These are phyloP conservation scores for Fusarium sp. DNA, from an alignment of 2,329 filamentous ascomycete genomes.

Conservation along the genomic window DNA sequence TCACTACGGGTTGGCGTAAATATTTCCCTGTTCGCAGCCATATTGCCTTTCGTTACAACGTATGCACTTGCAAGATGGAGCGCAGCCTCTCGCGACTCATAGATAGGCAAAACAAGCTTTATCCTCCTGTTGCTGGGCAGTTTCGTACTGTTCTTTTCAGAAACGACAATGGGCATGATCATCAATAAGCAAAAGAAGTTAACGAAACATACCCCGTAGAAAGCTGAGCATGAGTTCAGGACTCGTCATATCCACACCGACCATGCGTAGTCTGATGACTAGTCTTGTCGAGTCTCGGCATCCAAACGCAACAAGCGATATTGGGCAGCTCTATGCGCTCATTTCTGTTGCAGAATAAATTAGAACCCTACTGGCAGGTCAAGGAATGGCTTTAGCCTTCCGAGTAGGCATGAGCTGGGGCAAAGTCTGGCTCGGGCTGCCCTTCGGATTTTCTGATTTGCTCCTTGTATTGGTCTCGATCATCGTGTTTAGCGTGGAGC, in stretches of 20 bases:
- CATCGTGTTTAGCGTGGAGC: neutral
- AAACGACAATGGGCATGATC: conserved; percentile 4
- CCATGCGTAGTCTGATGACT: conserved; percentile 9
- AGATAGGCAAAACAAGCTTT: conserved; percentile 10
- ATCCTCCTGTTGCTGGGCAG: conserved; percentile 5
- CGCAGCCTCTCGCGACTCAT: neutral
- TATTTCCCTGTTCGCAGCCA: conserved; percentile 2
- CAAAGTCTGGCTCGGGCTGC: conserved; percentile 11
- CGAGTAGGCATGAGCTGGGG: conserved; percentile 9
- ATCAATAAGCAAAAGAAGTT: neutral
- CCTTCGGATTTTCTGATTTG: conserved; percentile 9
- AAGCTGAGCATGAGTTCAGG: neutral
- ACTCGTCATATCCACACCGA: conserved; percentile 1
- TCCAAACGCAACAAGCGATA: conserved; percentile 4
- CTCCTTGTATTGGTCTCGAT: conserved; percentile 5
- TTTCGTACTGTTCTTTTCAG: conserved; percentile 2
- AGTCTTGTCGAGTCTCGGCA: conserved; percentile 12
- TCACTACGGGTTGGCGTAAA: conserved; percentile 6
- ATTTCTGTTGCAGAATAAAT: conserved; percentile 9
- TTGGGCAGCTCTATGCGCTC: conserved; percentile 3
- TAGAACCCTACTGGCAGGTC: conserved; percentile 5
- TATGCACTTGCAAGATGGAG: conserved; percentile 7
- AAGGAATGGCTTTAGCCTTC: conserved; percentile 9
- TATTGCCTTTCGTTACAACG: conserved; percentile 4
- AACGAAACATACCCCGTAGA: neutral